Conservation (phyloP, 345 rosid species). For the Brassica carinata region DNA sequence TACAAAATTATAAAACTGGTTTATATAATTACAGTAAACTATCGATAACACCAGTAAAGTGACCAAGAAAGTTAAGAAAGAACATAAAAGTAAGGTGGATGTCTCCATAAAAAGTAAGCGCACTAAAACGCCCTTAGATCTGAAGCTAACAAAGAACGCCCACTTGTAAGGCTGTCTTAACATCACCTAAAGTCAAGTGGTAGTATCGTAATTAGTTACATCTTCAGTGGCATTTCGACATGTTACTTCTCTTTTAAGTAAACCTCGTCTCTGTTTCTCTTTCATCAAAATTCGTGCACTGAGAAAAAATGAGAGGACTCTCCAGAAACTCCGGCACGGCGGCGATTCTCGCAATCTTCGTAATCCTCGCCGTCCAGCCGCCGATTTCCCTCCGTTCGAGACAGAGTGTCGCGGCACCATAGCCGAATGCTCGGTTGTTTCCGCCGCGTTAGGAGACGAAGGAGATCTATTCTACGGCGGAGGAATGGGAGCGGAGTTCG, state of each 20-base stretch:
- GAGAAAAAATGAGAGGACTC: constrained; percentile 26
- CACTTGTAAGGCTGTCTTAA: constrained; percentile 30
- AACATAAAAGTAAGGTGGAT: not conserved
- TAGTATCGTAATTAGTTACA: constrained; percentile 18
- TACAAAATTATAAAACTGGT: not conserved
- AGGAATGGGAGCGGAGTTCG: constrained; percentile 54
- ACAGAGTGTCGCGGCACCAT: constrained; percentile 68
- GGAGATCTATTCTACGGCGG: constrained; percentile 40
- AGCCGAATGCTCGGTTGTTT: constrained; percentile 56
- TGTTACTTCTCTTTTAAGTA: constrained; percentile 19
- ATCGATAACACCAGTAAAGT: not conserved
- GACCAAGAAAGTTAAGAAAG: not conserved
- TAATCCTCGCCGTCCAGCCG: constrained; percentile 51
- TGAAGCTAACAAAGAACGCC: constrained; percentile 29
- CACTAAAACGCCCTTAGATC: constrained; percentile 33
- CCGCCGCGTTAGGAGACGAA: constrained; percentile 14
- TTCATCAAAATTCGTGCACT: constrained; percentile 22
- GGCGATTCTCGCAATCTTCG: constrained; percentile 35
- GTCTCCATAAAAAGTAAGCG: constrained; percentile 30
- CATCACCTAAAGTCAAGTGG: constrained; percentile 41
- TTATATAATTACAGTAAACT: not conserved
- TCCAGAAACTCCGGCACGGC: constrained; percentile 31
- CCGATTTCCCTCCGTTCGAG: constrained; percentile 45
- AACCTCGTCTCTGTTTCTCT: constrained; percentile 8
- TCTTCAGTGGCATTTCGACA: constrained; percentile 32